A percentile compares a stretch with the other conserved stretches of the same genome.
These are phyloP conservation scores for Alternaria brassicicola DNA, from an alignment of 2,329 filamentous ascomycete genomes.

Conservation along the genomic window DNA sequence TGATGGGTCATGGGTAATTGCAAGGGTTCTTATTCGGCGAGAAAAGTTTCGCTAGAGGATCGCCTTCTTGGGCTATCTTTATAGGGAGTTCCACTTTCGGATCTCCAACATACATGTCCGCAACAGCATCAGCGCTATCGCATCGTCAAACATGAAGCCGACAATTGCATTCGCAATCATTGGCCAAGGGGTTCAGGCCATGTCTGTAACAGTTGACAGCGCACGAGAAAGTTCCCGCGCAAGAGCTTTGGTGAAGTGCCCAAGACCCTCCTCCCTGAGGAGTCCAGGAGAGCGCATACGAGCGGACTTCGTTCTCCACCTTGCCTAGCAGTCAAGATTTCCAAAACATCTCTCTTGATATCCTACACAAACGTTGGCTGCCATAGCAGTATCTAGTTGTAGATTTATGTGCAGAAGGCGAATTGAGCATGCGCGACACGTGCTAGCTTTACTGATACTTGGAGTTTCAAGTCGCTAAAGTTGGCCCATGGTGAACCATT, in stretches of 20 bases:
- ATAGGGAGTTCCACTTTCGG: conserved; percentile 4
- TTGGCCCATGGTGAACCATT: neutral
- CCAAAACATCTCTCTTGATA: neutral
- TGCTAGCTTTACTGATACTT: neutral
- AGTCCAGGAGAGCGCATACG: neutral
- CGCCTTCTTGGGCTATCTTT: conserved; percentile 1
- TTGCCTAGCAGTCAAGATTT: neutral
- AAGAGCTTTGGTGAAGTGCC: neutral
- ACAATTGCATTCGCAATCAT: neutral
- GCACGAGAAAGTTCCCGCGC: neutral
- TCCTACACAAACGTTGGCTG: neutral
- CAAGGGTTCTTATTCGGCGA: conserved; percentile 5
- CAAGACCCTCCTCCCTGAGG: neutral
- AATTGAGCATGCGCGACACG: neutral
- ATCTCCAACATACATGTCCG: conserved; percentile 13
- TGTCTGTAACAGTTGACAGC: neutral
- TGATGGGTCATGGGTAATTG: conserved; percentile 8
- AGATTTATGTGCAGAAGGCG: neutral
- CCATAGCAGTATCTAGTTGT: neutral
- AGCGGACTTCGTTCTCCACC: neutral
- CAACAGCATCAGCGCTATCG: conserved; percentile 1
- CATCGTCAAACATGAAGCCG: neutral
- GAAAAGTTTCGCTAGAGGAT: conserved; percentile 15
- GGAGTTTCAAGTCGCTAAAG: neutral
- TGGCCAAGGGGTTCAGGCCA: neutral